These are phyloP conservation scores for Striga asiatica DNA, from an alignment of 257 asterid genomes.

Conservation along the genomic window DNA sequence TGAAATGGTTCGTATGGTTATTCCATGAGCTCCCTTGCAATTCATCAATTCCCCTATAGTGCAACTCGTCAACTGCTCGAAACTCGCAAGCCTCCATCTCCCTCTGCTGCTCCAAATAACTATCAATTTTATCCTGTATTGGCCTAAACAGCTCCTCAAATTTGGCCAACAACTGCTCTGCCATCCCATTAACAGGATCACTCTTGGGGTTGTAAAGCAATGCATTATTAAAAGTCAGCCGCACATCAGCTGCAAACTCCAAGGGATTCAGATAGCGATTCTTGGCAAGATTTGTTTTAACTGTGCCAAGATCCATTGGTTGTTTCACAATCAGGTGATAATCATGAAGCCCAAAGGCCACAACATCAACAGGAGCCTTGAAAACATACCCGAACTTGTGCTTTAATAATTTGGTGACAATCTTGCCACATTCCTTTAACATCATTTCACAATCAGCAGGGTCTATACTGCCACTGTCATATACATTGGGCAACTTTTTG, in stretches of 20 bases:
- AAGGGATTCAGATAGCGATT: conserved; percentile 38
- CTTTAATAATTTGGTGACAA: conserved; percentile 55
- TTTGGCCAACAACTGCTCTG: conserved; percentile 41
- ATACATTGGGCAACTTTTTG: conserved; percentile 31
- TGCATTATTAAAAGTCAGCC: conserved; percentile 85
- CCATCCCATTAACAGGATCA: conserved; percentile 57
- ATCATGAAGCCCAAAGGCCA: conserved; percentile 60
- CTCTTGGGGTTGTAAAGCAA: conserved; percentile 75
- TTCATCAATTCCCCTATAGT: no score
- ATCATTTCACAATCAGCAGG: conserved; percentile 29
- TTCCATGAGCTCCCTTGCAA: no score
- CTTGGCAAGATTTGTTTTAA: conserved; percentile 48
- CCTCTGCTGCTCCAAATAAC: conserved; percentile 5
- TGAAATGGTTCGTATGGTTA: not conserved
- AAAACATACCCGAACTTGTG: conserved; percentile 50
- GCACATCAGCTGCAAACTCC: conserved; percentile 73
- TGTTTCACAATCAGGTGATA: conserved; percentile 71
- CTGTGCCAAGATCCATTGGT: conserved; percentile 97
- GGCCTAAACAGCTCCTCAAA: conserved; percentile 80
- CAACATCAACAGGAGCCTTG: conserved; percentile 66
- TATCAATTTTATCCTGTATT: conserved; percentile 39
- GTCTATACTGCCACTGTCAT: conserved; percentile 22
- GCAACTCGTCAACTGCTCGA: no score
- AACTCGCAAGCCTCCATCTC: no score
- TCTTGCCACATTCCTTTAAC: conserved; percentile 61